Conservation (phyloP, 306 rosid species). For the Nissolia schottii region DNA sequence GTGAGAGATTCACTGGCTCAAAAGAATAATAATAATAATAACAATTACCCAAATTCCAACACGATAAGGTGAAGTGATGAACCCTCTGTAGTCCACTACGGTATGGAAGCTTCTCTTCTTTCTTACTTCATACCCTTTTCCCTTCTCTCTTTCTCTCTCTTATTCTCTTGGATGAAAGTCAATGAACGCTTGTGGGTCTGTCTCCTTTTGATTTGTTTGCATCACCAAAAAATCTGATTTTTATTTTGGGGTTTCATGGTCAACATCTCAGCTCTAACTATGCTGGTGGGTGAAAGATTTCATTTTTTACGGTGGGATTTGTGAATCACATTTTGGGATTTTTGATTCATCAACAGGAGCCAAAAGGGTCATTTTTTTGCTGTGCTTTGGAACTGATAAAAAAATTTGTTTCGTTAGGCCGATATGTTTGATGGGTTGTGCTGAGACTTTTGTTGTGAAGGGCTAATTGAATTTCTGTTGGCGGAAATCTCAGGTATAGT, state of each 20-base stretch:
- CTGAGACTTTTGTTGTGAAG: slow-evolving; percentile 21
- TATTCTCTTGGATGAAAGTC: slow-evolving; percentile 9
- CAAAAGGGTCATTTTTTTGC: slow-evolving; percentile 21
- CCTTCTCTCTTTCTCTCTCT: neutral
- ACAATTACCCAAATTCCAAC: slow-evolving; percentile 35
- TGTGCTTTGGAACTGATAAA: neutral
- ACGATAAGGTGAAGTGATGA: slow-evolving; percentile 40
- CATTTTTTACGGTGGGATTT: neutral
- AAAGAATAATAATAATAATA: slow-evolving; percentile 32
- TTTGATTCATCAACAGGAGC: slow-evolving; percentile 22
- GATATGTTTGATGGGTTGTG: slow-evolving; percentile 27
- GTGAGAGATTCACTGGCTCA: neutral
- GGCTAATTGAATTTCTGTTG: slow-evolving; percentile 3
- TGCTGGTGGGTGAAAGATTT: neutral
- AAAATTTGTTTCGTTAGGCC: slow-evolving; percentile 24
- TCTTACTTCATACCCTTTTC: neutral
- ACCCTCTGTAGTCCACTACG: slow-evolving; percentile 12
- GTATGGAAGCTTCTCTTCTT: slow-evolving; percentile 44
- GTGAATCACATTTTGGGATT: neutral
- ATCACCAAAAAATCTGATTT: slow-evolving; percentile 6
- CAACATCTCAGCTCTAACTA: neutral
- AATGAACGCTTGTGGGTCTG: slow-evolving; percentile 16
- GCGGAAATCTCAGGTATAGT: slow-evolving; percentile 18
- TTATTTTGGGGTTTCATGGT: neutral
- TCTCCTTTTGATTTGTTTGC: slow-evolving; percentile 17